Evolutionary conservation across 208 protist species (phyloP), one percentile per base, ranked within the genome.

Genomic region (Tritrichomonas musculus): DNA sequence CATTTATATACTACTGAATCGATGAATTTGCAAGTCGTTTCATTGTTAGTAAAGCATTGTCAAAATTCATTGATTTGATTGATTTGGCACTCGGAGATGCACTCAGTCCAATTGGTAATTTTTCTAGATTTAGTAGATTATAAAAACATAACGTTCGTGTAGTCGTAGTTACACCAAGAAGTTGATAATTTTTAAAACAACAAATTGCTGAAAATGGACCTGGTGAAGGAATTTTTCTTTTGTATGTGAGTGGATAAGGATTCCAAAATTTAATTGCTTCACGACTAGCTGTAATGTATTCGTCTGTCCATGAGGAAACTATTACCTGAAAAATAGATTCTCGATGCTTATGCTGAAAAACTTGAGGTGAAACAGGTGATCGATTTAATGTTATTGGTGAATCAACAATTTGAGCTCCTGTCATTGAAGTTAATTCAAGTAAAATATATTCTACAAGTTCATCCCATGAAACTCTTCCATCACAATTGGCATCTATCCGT

Each of bases 261-360:
- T 50, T 82, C 73, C 73, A 82, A 47, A 82, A 82, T 50, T 41
- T 47, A 14, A 82, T 36, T 1, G 73, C 47, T 53, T 82, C 73
- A n/a, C n/a, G 17, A 44, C 73, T 82, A 82, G 50, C 25, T 82
- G 73, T 82, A n/a, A 82, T 82, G 41, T 82, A 82, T 82, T 82
- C 14, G 25, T 82, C 41, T 33, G 41, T 82, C 30, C 41, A 30
- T 3, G 33, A 50, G 25, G 20, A 30, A 50, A 82, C 50, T n/a
- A 50, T 20, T 22, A 82, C 50, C 3, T 25, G n/a, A n/a, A 20
- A 50, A 47, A 82, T 82, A 33, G 50, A 53, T 47, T 82, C 73
- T 33, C 41, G 30, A 30, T 82, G 73, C 1, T 30, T 20, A 50
- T 82, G 73, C 14, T 33, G 30, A n/a, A 8, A 53, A 36, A 27